A percentile compares a stretch with the other conserved stretches of the same genome.
Evolutionary conservation across 2,329 filamentous ascomycete species (phyloP).

Genomic region (Ascochyta lentis): DNA sequence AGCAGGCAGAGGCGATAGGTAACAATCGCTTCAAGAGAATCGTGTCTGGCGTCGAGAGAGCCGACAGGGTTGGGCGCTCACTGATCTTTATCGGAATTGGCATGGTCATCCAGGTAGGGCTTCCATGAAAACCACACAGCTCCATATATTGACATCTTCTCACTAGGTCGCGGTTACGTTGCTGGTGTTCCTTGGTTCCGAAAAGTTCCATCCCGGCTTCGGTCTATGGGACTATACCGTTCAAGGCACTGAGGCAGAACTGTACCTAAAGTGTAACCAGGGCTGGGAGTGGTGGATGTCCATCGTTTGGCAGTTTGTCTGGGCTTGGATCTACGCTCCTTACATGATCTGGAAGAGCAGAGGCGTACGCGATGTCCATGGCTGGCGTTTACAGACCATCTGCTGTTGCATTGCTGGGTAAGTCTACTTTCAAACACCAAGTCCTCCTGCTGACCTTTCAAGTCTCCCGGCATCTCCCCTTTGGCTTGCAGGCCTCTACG

Average conservation of each 20-base stretch:
- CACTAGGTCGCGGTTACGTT: constrained; percentile 34
- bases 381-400: constrained; percentile 44
- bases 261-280: constrained; percentile 35
- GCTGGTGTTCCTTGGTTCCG: constrained; percentile 41
- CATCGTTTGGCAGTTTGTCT: constrained; percentile 47
- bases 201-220: constrained; percentile 43
- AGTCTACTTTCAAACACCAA: not conserved
- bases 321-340: constrained; percentile 46
- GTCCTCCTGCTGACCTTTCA: not conserved
- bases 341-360: constrained; percentile 45
- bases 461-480: constrained; percentile 44
- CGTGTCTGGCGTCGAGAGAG: constrained; percentile 29
- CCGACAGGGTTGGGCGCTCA: constrained; percentile 37
- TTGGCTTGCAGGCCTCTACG: constrained; percentile 44
- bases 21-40: constrained; percentile 37
- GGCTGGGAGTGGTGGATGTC: constrained; percentile 49
- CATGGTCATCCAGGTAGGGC: constrained; percentile 35
- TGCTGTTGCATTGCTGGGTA: constrained; percentile 44
- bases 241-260: constrained; percentile 32
- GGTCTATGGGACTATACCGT: constrained; percentile 41
- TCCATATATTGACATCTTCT: not conserved
- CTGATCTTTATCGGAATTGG: constrained; percentile 38
- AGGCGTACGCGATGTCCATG: constrained; percentile 41
- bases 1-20: constrained; percentile 30
- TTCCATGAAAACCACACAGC: not conserved